These are phyloP conservation scores for Paecilomyces dactylethromorphus DNA, from an alignment of 2,329 filamentous ascomycete genomes.

Conservation along the genomic window DNA sequence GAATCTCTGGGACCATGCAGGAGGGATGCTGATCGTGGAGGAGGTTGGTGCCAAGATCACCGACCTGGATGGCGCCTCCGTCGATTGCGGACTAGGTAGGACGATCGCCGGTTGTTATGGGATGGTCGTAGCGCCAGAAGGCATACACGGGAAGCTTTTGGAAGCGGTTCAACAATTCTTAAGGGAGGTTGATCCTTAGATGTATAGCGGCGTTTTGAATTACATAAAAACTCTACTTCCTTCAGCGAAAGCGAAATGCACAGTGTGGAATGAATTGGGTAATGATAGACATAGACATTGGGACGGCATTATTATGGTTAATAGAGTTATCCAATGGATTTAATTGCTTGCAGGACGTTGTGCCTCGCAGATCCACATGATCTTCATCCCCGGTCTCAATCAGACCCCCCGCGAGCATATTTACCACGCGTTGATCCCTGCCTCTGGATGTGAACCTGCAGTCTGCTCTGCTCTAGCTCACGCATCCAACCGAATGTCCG, in stretches of 20 bases:
- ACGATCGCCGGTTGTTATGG: constrained; percentile 33
- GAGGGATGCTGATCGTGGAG: constrained; percentile 45
- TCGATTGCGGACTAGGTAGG: constrained; percentile 43
- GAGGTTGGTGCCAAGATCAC: constrained; percentile 47
- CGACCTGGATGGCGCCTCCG: constrained; percentile 44
- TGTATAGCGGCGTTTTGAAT: not conserved
- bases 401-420: not conserved
- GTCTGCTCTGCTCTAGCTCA: not conserved
- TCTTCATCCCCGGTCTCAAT: not conserved
- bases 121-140: constrained; percentile 34
- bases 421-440: not conserved
- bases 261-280: not conserved
- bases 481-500: too few species aligned
- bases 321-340: not conserved
- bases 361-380: not conserved
- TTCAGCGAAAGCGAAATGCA: not conserved
- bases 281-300: not conserved
- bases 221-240: not conserved
- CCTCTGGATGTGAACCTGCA: not conserved
- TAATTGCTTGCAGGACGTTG: too few species aligned
- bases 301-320: not conserved
- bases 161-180: constrained; percentile 19
- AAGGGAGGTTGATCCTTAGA: not conserved
- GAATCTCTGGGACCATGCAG: constrained; percentile 52
- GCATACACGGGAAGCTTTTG: constrained; percentile 25